Base-by-base conservation (phyloP, 2,329 filamentous ascomycete species). In the Neofusicoccum cordaticola region DNA sequence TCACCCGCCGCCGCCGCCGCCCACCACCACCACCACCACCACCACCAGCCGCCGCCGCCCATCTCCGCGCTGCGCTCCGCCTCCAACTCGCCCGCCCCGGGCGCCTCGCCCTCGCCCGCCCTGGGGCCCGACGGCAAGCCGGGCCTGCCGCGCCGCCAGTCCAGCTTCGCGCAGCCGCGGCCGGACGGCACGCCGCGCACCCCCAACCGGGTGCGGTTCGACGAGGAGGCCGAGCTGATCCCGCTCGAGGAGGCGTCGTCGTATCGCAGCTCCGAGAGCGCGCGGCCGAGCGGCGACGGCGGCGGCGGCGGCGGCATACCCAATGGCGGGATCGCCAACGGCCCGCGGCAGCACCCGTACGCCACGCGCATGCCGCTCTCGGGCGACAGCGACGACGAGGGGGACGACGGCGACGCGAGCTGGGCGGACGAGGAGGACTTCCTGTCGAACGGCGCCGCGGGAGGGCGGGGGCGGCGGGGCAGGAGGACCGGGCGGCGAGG, bases 131-230 rank as follows among this genome's bases (percentile, higher is more conserved):
- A 35, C 39, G 42, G 45, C 65, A 62, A 53, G 34, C 51, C 61
- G 15, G 27, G 31, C n/a, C 66, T 67, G 57, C 67, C 70, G 31
- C 74, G 74, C 66, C 74, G 78, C 13, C 75, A 78, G 63, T 79
- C 77, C 7, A 82, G 80, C 0, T 79, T 83, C 65, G 81, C 81
- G 2, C 81, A 82, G 64, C 77, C 73, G 13, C 73, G 81, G 58
- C 76, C 77, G 5, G 75, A 79, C 69, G 81, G 81, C 66, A 84
- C 85, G 41, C 85, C 89, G 17, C 77, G 89, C 62, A 92, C 89
- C 1, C 83, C 85, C 8, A 89, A 91, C 73, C 85, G 90, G 31
- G 91, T 95, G 51, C 88, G 89, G 69, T 95, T 95, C 77, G 88
- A 89, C 71, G 73, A 75, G 57, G 67, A 71, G 27, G 72, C 74